These are phyloP conservation scores for Cyanodermella asteris DNA, from an alignment of 2,329 filamentous ascomycete species.

Conservation along the genomic window DNA sequence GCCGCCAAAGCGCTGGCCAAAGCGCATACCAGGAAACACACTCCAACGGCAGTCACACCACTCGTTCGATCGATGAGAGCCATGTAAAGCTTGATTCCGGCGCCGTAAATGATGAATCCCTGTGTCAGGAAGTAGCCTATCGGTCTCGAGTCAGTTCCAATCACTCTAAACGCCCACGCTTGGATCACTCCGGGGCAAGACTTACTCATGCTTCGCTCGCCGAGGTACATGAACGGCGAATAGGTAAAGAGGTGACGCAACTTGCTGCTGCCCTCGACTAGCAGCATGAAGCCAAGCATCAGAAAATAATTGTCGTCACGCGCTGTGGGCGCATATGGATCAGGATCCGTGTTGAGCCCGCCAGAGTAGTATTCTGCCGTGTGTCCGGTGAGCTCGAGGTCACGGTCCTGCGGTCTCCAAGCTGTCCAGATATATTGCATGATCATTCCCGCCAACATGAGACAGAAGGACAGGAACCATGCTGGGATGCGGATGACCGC, in stretches of 20 bases:
- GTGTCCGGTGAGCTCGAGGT: conserved; percentile 19
- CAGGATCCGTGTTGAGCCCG: conserved; percentile 15
- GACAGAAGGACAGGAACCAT: conserved; percentile 14
- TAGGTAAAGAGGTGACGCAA: conserved; percentile 17
- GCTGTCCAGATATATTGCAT: conserved; percentile 24
- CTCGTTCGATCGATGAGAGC: conserved; percentile 1
- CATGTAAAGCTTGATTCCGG: conserved; percentile 17
- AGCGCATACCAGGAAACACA: not conserved
- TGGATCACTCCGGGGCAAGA: not conserved
- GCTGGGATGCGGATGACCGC: conserved; percentile 7
- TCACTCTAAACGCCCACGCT: not conserved
- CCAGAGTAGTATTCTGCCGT: conserved; percentile 19
- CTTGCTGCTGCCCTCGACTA: conserved; percentile 18
- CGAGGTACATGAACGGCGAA: conserved; percentile 16
- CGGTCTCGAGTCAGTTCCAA: conserved; percentile 1
- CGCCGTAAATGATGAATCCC: conserved; percentile 19
- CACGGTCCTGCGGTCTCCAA: conserved; percentile 15
- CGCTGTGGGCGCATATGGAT: conserved; percentile 15
- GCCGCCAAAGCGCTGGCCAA: not conserved
- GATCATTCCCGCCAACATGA: conserved; percentile 15
- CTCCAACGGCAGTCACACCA: not conserved
- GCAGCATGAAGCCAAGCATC: conserved; percentile 19
- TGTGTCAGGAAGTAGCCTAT: conserved; percentile 22
- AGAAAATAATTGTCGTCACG: conserved; percentile 23
- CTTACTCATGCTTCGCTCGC: conserved; percentile 23